Conservation (phyloP, 2,329 filamentous ascomycete genomes). For the Penicillium sp. region DNA sequence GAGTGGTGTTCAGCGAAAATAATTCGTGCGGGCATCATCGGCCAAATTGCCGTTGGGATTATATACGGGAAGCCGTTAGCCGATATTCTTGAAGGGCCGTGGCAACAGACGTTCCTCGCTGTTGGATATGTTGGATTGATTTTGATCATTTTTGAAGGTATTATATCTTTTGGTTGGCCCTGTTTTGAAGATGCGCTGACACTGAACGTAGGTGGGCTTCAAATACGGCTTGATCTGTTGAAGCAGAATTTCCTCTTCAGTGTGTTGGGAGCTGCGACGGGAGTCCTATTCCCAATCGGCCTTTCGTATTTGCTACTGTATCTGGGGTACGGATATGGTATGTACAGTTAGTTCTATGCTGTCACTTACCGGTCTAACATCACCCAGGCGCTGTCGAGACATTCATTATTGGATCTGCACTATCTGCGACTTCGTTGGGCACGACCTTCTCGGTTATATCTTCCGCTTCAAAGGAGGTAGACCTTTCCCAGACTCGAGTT, state of each 20-base stretch:
- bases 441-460: conserved; percentile 34
- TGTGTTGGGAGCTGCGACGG: conserved; percentile 43
- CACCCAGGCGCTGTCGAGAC: conserved; percentile 30
- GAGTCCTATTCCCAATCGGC: conserved; percentile 49
- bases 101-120: conserved; percentile 49
- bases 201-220: conserved; percentile 41
- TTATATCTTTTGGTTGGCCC: conserved; percentile 6
- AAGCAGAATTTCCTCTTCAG: conserved; percentile 47
- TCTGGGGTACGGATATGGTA: conserved; percentile 44
- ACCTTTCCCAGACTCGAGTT: conserved; percentile 45
- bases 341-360: neutral
- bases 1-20: conserved; percentile 44
- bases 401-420: conserved; percentile 31
- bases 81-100: conserved; percentile 44
- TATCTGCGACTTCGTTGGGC: conserved; percentile 33
- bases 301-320: conserved; percentile 46
- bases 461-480: conserved; percentile 33
- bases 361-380: conserved; percentile 3
- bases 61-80: conserved; percentile 48
- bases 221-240: conserved; percentile 47
- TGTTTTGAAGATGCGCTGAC: neutral
- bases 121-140: conserved; percentile 51
- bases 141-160: conserved; percentile 51
- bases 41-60: conserved; percentile 49
- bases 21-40: conserved; percentile 48